phyloP scores from a whole-genome alignment of 495 filamentous ascomycete genomes.

The Aspergillus egyptiacus region DNA sequence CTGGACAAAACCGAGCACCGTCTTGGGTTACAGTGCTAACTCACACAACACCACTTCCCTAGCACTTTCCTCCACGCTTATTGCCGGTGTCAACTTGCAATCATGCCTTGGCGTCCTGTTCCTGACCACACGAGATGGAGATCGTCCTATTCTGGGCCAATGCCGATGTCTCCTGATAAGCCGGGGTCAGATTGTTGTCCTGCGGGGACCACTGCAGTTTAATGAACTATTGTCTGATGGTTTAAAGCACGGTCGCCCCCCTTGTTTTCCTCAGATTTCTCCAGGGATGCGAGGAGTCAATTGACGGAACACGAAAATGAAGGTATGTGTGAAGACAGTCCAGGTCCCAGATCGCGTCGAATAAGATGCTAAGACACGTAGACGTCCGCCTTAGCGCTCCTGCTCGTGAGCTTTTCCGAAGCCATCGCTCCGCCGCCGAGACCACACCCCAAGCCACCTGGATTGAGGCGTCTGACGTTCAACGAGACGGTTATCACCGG shows the following conservation, averaged over 20 bases:
- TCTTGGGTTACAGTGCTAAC: constrained; percentile 19
- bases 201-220: too few relatives aligned
- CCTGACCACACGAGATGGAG: neutral
- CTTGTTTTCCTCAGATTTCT: neutral
- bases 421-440: constrained; percentile 8
- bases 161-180: neutral
- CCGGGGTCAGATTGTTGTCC: neutral
- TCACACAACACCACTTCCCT: constrained; percentile 6
- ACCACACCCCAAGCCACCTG: constrained; percentile 8
- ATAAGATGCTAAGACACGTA: neutral
- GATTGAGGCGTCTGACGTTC: constrained; percentile 15
- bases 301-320: neutral
- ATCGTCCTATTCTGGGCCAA: neutral
- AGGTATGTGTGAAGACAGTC: constrained; percentile 1
- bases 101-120: constrained; percentile 4
- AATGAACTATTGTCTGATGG: too few relatives aligned
- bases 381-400: neutral
- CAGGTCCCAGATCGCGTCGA: neutral
- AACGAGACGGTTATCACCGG: constrained; percentile 14
- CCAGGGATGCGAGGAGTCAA: neutral
- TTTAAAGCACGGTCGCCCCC: neutral
- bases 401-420: constrained; percentile 7
- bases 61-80: neutral
- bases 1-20: constrained; percentile 1
- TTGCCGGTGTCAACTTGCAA: neutral